Evolutionary conservation across 441 rosid genomes (phyloP), one percentile per base, ranked within the genome.

Genomic region (Adansonia rubrostipa): DNA sequence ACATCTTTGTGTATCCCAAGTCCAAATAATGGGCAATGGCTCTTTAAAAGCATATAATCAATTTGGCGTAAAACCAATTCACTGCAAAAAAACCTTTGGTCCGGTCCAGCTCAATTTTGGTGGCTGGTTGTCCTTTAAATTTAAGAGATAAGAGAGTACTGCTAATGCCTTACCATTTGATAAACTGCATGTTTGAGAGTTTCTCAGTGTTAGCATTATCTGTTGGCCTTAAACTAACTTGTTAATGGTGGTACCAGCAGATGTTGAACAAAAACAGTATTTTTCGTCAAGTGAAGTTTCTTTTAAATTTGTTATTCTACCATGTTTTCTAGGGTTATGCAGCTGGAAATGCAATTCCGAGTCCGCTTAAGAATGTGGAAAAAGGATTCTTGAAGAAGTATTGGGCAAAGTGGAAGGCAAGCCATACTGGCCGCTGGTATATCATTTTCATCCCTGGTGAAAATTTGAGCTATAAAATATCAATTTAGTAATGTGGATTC

Each of bases 401-500:
- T 77, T 94, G 98, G 97, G 94, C 97, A 44, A 92, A 88, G 85
- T 94, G 99, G 98, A 92, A 89, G 86, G 98, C 97, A 2, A 85
- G 80, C 81, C 96, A 93, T 69, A 84, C 92, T 42, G 98, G 94
- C 72, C 97, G 97, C 82, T 11, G 97, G 97, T 92, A 89, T 79
- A 67, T 74, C 17, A 33, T 2, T 66, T 71, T 24, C 68, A 53
- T 50, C 65, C 19, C 48, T 54, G 5, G 28, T 74, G 51, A 77
- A 77, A 78, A 61, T 69, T 74, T 67, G 66, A 20, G 74, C 79
- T 28, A 28, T 7, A 42, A 76, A 70, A 47, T 67, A 74, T 67
- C 51, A 33, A 74, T 14, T 4, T 78, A 63, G 51, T 17, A 28
- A 24, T 57, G 11, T 20, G 3, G 69, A 66, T 81, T 7, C 82